phyloP scores from a whole-genome alignment of 352 stramenopile species.

The Pythium rhizo-oryzae region DNA sequence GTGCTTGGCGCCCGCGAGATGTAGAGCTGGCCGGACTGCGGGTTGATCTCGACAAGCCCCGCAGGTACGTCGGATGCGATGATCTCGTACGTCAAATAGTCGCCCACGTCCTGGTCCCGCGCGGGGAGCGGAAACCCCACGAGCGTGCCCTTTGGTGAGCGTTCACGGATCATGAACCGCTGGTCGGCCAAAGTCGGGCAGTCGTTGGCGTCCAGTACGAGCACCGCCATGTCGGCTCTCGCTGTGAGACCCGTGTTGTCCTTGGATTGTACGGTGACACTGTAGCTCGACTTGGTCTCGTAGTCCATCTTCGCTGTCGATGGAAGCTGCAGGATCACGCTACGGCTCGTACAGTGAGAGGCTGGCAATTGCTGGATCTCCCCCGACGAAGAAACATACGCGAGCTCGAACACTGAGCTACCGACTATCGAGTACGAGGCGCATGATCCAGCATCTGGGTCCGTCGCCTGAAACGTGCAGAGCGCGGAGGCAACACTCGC shows the following conservation, averaged over 20 bases:
- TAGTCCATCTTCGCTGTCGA: slow-evolving; percentile 33
- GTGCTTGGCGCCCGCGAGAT: slow-evolving; percentile 32
- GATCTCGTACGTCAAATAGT: slow-evolving; percentile 52
- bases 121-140: slow-evolving; percentile 58
- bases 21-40: slow-evolving; percentile 47
- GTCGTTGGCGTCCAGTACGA: slow-evolving; percentile 55
- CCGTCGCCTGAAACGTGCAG: slow-evolving; percentile 43
- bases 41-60: slow-evolving; percentile 48
- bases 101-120: slow-evolving; percentile 51
- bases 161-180: slow-evolving; percentile 49
- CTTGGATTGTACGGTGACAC: slow-evolving; percentile 30
- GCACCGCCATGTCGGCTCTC: slow-evolving; percentile 34
- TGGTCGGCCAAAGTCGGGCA: slow-evolving; percentile 46
- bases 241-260: slow-evolving; percentile 43
- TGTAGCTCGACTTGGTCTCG: slow-evolving; percentile 39
- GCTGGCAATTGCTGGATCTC: slow-evolving; percentile 9
- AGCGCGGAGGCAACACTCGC: slow-evolving; percentile 2
- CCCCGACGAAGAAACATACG: slow-evolving; percentile 16
- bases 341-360: slow-evolving; percentile 21
- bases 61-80: slow-evolving; percentile 25
- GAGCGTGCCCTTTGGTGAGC: slow-evolving; percentile 27
- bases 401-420: slow-evolving; percentile 15
- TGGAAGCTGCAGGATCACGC: slow-evolving; percentile 23
- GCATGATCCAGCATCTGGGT: slow-evolving; percentile 48
- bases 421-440: slow-evolving; percentile 45